A percentile compares a stretch with the other conserved stretches of the same genome.
Evolutionary conservation across 192 early-diverging fungal genomes (phyloP).

Genomic region (Linderina pennispora): DNA sequence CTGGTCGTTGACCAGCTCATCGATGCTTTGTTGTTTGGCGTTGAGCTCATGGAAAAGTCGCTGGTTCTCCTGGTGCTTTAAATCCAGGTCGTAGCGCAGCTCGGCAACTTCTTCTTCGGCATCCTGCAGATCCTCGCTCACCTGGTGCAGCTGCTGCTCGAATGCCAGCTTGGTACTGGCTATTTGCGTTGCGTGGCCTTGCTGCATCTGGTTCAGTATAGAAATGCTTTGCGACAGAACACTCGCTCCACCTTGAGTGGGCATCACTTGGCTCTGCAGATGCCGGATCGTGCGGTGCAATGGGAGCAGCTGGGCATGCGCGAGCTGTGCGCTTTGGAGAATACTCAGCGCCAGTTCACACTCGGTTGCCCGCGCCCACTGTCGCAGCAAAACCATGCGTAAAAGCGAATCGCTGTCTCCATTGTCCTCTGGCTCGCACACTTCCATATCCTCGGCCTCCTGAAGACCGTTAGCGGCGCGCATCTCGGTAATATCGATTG

Average conservation of each 20-base stretch:
- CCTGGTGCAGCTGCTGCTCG: neutral
- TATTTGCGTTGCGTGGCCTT: neutral
- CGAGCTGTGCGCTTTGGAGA: too few species aligned
- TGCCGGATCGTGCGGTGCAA: too few species aligned
- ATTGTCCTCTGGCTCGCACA: neutral
- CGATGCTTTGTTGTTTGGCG: constrained; percentile 1
- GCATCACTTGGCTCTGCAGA: too few species aligned
- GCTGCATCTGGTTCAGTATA: too few species aligned
- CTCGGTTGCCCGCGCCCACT: constrained; percentile 26
- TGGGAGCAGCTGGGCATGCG: too few species aligned
- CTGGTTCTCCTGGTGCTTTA: neutral
- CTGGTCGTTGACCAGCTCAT: neutral
- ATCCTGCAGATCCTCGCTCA: neutral
- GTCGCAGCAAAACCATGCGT: constrained; percentile 7
- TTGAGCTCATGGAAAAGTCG: constrained; percentile 1
- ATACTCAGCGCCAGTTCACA: constrained; percentile 1
- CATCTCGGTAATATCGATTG: too few species aligned
- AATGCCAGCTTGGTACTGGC: neutral
- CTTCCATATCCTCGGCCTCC: too few species aligned
- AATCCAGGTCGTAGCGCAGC: neutral
- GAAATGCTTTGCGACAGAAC: too few species aligned
- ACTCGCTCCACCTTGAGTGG: too few species aligned
- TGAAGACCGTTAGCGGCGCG: too few species aligned
- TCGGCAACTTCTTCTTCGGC: constrained; percentile 3
- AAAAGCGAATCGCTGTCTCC: too few species aligned